Base-by-base conservation (phyloP, 176 grass and related monocot species). In the Zea luxurians region DNA sequence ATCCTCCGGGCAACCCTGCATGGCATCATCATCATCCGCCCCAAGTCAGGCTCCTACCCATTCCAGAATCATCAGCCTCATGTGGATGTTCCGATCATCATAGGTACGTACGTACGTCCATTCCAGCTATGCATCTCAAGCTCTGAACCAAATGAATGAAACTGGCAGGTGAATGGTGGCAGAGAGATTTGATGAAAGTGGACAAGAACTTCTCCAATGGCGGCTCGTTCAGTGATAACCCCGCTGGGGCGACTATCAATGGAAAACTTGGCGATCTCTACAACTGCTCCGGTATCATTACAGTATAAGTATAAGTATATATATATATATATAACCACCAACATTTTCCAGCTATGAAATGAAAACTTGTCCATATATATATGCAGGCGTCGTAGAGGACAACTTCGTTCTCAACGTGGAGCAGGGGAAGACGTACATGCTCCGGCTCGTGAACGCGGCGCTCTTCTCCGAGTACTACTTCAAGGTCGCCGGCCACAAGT, bases 221-320 rank as follows among this genome's bases (percentile, higher is more conserved):
- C 7, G 54, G 54, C 54, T 0, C 0, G 0, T 58, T 59, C 55
- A 21, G 18, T 59, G 55, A 59, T 21, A 59, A 10, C 65, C 78
- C 80, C 87, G 6, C 2, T 78, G 2, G 78, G 0, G 74, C 73
- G 8, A 89, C 87, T 5, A 90, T 90, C 62, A 90, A 90, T 7
- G 88, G 88, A 1, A 85, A 86, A 70, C 80, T 86, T 2, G 84
- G 88, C 0, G 79, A 90, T 44, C 84, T 83, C 0, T 71, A 50
- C 50, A 78, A 82, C 53, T 90, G 88, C 84, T 86, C 84, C 0
- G 55, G 55, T 42, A 27, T 27, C 27, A 27, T 27, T 27, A 27
- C 27, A 27, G 27, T 27, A 27, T n/a, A n/a, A n/a, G n/a, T n/a
- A n/a, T n/a, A n/a, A n/a, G n/a, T n/a, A n/a, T n/a, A n/a, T 27